A percentile compares a stretch with the other conserved stretches of the same genome.
These are phyloP conservation scores for Prinsepia uniflora DNA, from an alignment of 306 rosid species.

Conservation along the genomic window DNA sequence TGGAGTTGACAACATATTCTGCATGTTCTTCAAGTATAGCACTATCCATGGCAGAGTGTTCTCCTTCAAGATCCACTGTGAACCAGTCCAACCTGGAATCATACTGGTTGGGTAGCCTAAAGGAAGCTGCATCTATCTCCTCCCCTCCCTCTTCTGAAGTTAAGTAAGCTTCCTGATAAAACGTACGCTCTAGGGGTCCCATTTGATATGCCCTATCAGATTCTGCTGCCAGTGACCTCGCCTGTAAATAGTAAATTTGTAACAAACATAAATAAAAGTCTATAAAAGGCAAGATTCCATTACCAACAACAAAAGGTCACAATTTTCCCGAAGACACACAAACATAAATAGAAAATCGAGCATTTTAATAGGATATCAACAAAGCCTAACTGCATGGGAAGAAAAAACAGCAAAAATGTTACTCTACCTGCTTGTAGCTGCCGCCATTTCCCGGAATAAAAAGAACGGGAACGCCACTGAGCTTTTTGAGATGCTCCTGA, in stretches of 20 bases:
- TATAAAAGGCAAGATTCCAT: neutral
- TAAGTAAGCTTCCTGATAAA: constrained; percentile 66
- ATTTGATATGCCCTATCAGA: constrained; percentile 86
- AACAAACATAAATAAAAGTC: neutral
- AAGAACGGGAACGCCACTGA: constrained; percentile 83
- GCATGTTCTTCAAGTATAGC: constrained; percentile 86
- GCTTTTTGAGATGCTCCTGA: constrained; percentile 76
- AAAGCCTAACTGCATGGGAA: neutral
- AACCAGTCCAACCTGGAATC: constrained; percentile 85
- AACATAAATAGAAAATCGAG: neutral
- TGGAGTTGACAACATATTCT: constrained; percentile 79
- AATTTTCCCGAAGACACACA: neutral
- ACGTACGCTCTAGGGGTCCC: constrained; percentile 77
- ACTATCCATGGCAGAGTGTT: constrained; percentile 99
- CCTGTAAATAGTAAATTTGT: constrained; percentile 34
- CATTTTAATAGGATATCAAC: neutral
- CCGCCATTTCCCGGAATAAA: constrained; percentile 99
- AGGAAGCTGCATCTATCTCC: constrained; percentile 32
- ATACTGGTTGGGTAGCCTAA: constrained; percentile 60
- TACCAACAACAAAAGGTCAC: neutral
- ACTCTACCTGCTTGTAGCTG: constrained; percentile 97
- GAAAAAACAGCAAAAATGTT: constrained; percentile 23
- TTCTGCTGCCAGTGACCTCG: constrained; percentile 91
- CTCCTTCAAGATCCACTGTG: constrained; percentile 94
- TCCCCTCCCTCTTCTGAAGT: constrained; percentile 58